These are phyloP conservation scores for Stenogyne calaminthoides DNA, from an alignment of 305 asterid species.

Conservation along the genomic window DNA sequence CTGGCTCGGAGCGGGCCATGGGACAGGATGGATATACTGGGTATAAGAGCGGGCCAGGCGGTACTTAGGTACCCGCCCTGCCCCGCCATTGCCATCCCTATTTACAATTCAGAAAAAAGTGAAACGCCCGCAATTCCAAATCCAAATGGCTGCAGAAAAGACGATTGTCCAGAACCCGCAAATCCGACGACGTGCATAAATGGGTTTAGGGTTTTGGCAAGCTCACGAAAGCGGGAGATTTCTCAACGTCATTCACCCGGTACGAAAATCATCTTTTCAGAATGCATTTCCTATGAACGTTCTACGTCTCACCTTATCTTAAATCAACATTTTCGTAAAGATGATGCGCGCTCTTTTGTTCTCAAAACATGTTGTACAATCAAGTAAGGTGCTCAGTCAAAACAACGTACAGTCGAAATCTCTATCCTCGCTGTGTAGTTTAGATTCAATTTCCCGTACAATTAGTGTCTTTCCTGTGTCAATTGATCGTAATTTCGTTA, in stretches of 20 bases:
- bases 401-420: conserved; percentile 29
- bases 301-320: background rate
- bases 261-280: conserved; percentile 17
- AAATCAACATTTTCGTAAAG: conserved; percentile 32
- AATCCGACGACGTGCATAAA: too few species aligned
- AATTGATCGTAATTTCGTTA: conserved; percentile 21
- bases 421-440: conserved; percentile 24
- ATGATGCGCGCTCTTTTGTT: conserved; percentile 43
- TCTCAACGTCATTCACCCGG: conserved; percentile 8
- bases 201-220: conserved; percentile 35
- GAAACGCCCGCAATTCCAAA: too few species aligned
- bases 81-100: too few species aligned
- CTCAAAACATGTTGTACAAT: conserved; percentile 39
- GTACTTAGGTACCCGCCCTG: too few species aligned
- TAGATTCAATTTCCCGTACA: conserved; percentile 14
- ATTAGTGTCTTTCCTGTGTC: conserved; percentile 20
- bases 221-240: conserved; percentile 2
- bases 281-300: background rate
- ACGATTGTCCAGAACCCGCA: too few species aligned
- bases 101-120: too few species aligned
- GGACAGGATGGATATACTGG: too few species aligned
- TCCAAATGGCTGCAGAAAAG: too few species aligned
- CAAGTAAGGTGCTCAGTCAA: conserved; percentile 28
- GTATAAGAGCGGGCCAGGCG: too few species aligned
- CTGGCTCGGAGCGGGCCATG: too few species aligned